Percentiles rank a stretch among this genome's conserved stretches.
Evolutionary conservation across 106 monocot genomes (phyloP).

Genomic region (Narthecium ossifragum): DNA sequence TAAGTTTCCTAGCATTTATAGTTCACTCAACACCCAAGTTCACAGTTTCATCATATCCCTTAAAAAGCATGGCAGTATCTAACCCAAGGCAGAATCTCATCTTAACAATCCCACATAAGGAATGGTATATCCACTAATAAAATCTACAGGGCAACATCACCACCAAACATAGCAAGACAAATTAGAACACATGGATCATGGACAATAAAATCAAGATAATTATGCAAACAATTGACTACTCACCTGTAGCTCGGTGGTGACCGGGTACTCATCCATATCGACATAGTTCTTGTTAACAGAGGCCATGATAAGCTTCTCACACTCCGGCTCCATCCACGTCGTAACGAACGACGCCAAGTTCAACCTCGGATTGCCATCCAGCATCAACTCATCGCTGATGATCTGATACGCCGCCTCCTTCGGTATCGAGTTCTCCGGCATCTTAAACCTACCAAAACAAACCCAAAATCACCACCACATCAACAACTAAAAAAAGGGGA

Average conservation of each 20-base stretch:
- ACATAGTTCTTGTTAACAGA: constrained; percentile 62
- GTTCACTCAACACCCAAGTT: too few relatives aligned
- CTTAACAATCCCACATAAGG: too few relatives aligned
- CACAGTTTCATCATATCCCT: too few relatives aligned
- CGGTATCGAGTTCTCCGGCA: constrained; percentile 49
- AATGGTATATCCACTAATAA: too few relatives aligned
- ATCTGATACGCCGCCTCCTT: constrained; percentile 58
- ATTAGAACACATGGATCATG: too few relatives aligned
- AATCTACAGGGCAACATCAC: too few relatives aligned
- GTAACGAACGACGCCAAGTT: constrained; percentile 70
- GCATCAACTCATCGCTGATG: constrained; percentile 59
- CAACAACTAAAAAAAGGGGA: not conserved
- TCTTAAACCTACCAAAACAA: constrained; percentile 25
- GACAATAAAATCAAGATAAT: too few relatives aligned
- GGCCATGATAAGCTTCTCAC: constrained; percentile 49
- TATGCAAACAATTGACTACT: too few relatives aligned
- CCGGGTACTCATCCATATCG: constrained; percentile 79
- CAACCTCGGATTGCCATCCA: constrained; percentile 64
- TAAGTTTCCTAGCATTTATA: too few relatives aligned
- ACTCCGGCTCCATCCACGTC: constrained; percentile 74
- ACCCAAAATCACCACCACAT: not conserved
- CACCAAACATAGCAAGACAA: too few relatives aligned
- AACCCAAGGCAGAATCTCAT: too few relatives aligned
- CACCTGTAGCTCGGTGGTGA: constrained; percentile 69
- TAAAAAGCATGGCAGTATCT: too few relatives aligned